Conservation (phyloP, 805 yeast species). For the Candida schatavii region DNA sequence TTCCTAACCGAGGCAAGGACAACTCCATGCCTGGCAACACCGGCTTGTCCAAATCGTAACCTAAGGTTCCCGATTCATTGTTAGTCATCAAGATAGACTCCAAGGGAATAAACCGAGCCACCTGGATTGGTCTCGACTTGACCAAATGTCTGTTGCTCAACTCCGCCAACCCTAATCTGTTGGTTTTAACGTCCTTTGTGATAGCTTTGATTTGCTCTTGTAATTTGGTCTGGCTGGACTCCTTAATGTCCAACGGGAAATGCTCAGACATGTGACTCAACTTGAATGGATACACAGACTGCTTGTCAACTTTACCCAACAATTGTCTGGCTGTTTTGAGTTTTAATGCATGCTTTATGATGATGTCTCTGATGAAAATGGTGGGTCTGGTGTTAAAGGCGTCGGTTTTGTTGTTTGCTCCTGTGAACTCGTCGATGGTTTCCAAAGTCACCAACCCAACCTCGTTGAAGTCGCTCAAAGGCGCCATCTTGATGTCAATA, state of each 20-base stretch:
- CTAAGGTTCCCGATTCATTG: constrained; percentile 65
- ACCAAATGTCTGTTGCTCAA: constrained; percentile 76
- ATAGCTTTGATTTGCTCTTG: constrained; percentile 39
- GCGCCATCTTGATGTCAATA: constrained; percentile 79
- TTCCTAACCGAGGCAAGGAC: constrained; percentile 71
- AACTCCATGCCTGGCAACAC: constrained; percentile 70
- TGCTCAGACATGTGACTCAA: constrained; percentile 63
- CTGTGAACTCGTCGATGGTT: constrained; percentile 60
- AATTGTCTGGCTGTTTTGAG: constrained; percentile 71
- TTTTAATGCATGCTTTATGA: constrained; percentile 74
- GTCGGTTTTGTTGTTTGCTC: constrained; percentile 54
- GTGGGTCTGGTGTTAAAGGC: constrained; percentile 62
- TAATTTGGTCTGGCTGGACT: constrained; percentile 26
- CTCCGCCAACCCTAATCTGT: constrained; percentile 77
- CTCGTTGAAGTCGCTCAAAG: constrained; percentile 51
- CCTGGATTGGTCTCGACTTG: constrained; percentile 67
- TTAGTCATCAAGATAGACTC: constrained; percentile 58
- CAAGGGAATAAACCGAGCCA: constrained; percentile 73
- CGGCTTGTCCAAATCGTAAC: constrained; percentile 65
- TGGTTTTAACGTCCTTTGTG: constrained; percentile 54
- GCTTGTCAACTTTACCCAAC: constrained; percentile 66
- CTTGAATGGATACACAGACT: constrained; percentile 91
- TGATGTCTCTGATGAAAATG: constrained; percentile 80
- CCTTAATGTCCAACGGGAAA: constrained; percentile 54
- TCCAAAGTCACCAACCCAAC: constrained; percentile 70